Evolutionary conservation across 2,329 filamentous ascomycete species (phyloP).

Genomic region (Penicillium sp.): DNA sequence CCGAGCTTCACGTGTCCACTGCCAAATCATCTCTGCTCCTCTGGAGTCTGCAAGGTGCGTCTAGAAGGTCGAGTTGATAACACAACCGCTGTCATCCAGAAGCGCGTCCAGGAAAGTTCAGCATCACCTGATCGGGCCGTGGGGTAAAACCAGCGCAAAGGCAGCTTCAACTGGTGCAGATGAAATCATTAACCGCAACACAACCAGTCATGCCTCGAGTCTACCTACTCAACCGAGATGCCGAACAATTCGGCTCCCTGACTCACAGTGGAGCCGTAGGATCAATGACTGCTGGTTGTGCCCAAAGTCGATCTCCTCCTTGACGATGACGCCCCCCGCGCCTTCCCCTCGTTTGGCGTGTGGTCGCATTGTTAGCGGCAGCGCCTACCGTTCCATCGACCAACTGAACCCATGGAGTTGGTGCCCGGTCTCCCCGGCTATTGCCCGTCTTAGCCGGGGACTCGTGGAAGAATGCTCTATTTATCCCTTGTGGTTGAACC

Average conservation of each 20-base stretch:
- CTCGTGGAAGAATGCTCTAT: conserved; percentile 26
- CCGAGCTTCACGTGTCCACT: not conserved
- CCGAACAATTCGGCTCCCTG: conserved; percentile 1
- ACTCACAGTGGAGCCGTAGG: not conserved
- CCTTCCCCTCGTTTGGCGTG: conserved; percentile 21
- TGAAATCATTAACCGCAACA: not conserved
- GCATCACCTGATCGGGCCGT: conserved; percentile 20
- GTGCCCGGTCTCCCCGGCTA: conserved; percentile 16
- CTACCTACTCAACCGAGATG: not conserved
- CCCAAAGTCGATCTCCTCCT: not conserved
- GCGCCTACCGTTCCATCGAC: conserved; percentile 22
- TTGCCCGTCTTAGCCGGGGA: conserved; percentile 12
- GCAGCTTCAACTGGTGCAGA: not conserved
- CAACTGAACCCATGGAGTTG: conserved; percentile 5
- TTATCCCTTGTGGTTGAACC: conserved; percentile 15
- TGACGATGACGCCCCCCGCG: conserved; percentile 12
- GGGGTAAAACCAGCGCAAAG: not conserved
- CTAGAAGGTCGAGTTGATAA: not conserved
- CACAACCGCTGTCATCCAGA: not conserved
- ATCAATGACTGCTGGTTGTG: conserved; percentile 1
- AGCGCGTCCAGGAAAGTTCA: not conserved
- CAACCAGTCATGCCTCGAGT: not conserved
- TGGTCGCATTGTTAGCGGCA: conserved; percentile 21
- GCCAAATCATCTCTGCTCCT: not conserved
- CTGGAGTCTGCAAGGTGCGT: not conserved